Percentiles rank a stretch among this genome's conserved stretches.
phyloP scores from a whole-genome alignment of 257 asterid species.

The Ajuga chamaepitys region DNA sequence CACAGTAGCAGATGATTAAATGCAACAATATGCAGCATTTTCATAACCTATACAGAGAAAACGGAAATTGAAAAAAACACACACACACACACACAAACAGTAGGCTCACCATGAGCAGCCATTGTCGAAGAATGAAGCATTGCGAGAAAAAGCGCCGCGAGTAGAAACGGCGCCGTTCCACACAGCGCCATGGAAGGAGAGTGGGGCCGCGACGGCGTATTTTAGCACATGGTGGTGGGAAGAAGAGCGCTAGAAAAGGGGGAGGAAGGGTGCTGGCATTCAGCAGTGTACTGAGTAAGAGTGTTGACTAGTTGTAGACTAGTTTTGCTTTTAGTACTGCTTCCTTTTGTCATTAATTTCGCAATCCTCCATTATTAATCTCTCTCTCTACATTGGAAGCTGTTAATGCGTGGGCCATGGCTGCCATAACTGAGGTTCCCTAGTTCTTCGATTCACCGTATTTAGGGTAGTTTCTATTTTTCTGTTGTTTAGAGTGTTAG shows the following conservation, averaged over 20 bases:
- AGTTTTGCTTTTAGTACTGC: background rate
- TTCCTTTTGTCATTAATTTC: conserved; percentile 7
- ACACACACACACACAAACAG: background rate
- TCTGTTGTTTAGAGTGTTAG: no score
- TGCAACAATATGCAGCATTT: conserved; percentile 1
- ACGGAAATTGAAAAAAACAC: background rate
- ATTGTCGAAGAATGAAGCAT: conserved; percentile 26
- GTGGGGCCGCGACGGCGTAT: conserved; percentile 23
- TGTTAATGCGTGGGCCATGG: conserved; percentile 13
- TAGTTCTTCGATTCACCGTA: background rate
- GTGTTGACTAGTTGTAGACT: conserved; percentile 20
- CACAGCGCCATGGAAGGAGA: conserved; percentile 40
- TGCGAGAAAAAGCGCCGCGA: conserved; percentile 25
- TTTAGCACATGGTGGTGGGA: conserved; percentile 16
- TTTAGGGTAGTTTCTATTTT: background rate
- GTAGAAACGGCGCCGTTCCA: conserved; percentile 23
- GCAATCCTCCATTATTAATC: background rate
- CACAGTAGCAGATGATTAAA: conserved; percentile 7
- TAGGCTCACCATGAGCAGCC: conserved; percentile 49
- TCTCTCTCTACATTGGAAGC: conserved; percentile 5
- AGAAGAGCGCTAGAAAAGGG: background rate
- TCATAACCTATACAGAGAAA: background rate
- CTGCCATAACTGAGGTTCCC: background rate
- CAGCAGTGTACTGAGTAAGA: conserved; percentile 1
- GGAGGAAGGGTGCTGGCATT: background rate